Evolutionary conservation across 768 basidiomycete genomes (phyloP).

Genomic region (Candolleomyces aberdarensis): DNA sequence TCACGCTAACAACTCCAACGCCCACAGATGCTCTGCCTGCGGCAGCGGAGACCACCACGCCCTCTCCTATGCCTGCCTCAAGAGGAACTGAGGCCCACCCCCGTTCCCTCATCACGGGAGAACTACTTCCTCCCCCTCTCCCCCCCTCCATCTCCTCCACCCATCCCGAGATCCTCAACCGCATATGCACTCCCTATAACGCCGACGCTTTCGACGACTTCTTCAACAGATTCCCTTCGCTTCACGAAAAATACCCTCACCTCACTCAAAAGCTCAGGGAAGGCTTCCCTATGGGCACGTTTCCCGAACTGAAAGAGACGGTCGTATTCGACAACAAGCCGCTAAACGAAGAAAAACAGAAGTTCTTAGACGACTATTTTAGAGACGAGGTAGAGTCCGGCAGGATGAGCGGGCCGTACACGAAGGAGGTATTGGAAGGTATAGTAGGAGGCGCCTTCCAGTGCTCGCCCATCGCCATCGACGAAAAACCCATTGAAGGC

Average conservation of each 20-base stretch:
- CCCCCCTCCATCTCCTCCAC: background rate
- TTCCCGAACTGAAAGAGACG: constrained; percentile 18
- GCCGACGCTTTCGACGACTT: constrained; percentile 26
- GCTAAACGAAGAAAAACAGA: constrained; percentile 2
- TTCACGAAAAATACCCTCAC: constrained; percentile 18
- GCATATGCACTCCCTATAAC: constrained; percentile 35
- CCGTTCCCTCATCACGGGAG: constrained; percentile 1
- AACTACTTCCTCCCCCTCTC: constrained; percentile 9
- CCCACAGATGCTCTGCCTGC: constrained; percentile 22
- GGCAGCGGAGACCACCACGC: constrained; percentile 19
- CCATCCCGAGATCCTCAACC: constrained; percentile 5
- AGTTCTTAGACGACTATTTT: constrained; percentile 17
- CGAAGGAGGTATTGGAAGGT: constrained; percentile 6
- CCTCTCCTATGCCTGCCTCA: background rate
- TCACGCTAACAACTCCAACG: background rate
- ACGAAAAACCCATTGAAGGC: constrained; percentile 17
- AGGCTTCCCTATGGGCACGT: constrained; percentile 30
- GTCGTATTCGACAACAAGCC: constrained; percentile 21
- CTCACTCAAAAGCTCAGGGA: constrained; percentile 25
- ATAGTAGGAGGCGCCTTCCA: constrained; percentile 27
- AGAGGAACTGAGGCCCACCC: too few relatives aligned
- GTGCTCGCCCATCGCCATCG: constrained; percentile 23
- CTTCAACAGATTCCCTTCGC: background rate
- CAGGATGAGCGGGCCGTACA: constrained; percentile 26
- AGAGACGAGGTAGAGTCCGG: constrained; percentile 15